Evolutionary conservation across 208 protist species (phyloP).

Genomic region (Naegleria fowleri): DNA sequence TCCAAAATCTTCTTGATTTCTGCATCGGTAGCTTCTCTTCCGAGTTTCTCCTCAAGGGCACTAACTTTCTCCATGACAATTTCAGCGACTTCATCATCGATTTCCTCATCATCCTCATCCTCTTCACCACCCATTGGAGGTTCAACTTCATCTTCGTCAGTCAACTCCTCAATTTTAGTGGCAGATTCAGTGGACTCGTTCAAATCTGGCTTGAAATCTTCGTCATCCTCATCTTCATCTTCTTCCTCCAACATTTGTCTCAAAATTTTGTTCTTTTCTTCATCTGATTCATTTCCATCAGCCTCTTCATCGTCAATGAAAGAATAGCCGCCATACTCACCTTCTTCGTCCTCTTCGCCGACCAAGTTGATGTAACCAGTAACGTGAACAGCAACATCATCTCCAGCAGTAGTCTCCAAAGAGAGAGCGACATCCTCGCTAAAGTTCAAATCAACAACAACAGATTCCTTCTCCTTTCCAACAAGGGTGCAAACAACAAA

Average conservation of each 20-base stretch:
- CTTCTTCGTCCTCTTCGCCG: not conserved
- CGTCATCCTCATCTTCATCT: not conserved
- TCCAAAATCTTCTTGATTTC: not conserved
- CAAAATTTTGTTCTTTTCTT: not conserved
- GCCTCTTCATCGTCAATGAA: not conserved
- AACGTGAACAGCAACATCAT: not conserved
- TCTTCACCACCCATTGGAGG: not conserved
- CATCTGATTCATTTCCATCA: not conserved
- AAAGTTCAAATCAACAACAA: not conserved
- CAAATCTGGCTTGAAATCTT: slow-evolving; percentile 5
- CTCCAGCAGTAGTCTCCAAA: not conserved
- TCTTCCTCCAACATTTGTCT: not conserved
- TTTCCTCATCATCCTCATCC: not conserved
- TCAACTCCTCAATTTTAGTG: not conserved
- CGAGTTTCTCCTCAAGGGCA: not conserved
- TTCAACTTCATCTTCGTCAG: not conserved
- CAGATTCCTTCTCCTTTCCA: not conserved
- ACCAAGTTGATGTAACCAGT: slow-evolving; percentile 10
- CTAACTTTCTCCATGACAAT: not conserved
- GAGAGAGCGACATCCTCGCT: not conserved
- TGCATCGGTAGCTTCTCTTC: not conserved
- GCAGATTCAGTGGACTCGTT: not conserved
- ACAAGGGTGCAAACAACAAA: not conserved
- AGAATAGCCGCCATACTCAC: not conserved
- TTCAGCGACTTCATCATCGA: not conserved